Evolutionary conservation across 192 early-diverging fungal genomes (phyloP).

Genomic region (Diversispora epigaea): DNA sequence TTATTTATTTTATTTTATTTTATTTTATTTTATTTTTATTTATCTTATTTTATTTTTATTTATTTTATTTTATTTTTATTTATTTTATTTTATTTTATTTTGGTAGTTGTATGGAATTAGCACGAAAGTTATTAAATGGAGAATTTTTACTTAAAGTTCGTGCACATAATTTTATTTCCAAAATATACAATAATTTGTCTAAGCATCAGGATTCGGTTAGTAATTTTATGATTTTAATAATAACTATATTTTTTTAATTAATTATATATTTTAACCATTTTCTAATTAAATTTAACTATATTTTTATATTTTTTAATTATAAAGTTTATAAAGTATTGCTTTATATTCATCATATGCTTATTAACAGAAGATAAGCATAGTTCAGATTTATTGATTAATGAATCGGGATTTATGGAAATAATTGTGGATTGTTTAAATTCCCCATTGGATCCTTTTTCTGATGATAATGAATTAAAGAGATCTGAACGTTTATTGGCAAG

Average conservation of each 20-base stretch:
- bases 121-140: conserved; percentile 5
- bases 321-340: conserved; percentile 19
- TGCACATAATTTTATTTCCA: conserved; percentile 18
- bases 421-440: neutral
- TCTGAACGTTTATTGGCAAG: conserved; percentile 13
- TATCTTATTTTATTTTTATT: neutral
- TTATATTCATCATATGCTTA: conserved; percentile 22
- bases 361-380: conserved; percentile 18
- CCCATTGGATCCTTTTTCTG: conserved; percentile 4
- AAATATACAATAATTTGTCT: conserved; percentile 1
- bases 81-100: neutral
- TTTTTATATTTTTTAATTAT: neutral
- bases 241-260: neutral
- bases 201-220: conserved; percentile 19
- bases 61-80: neutral
- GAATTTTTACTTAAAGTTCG: conserved; percentile 19
- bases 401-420: conserved; percentile 13
- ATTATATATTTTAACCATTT: no score
- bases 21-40: neutral
- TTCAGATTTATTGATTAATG: neutral
- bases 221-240: neutral
- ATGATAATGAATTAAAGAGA: neutral
- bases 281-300: neutral
- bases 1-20: neutral
- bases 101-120: neutral